Evolutionary conservation across 2,329 filamentous ascomycete species (phyloP).

Genomic region (Amesomyces nigricolor): DNA sequence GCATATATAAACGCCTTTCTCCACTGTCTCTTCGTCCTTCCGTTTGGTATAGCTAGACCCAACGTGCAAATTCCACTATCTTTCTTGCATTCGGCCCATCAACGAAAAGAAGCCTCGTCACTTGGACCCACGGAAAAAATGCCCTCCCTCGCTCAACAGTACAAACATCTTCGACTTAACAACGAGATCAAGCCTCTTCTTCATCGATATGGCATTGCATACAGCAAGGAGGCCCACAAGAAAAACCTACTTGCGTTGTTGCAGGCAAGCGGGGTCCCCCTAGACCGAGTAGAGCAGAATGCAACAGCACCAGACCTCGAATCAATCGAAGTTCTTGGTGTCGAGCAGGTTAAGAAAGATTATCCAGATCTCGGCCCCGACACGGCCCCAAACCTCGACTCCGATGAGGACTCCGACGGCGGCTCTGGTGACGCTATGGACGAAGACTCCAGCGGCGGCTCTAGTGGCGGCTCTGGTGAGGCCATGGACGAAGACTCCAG

Average conservation of each 20-base stretch:
- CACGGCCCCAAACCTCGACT: not conserved
- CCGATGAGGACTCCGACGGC: not conserved
- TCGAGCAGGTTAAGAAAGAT: not conserved
- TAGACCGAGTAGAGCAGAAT: slow-evolving; percentile 3
- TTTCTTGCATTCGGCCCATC: slow-evolving; percentile 2
- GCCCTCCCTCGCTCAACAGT: not conserved
- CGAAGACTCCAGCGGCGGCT: not conserved
- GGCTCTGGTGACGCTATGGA: not conserved
- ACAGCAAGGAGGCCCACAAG: not conserved
- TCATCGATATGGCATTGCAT: slow-evolving; percentile 4
- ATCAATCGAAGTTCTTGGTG: slow-evolving; percentile 1
- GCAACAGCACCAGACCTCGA: slow-evolving; percentile 2
- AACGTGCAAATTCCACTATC: slow-evolving; percentile 4
- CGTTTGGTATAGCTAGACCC: not conserved
- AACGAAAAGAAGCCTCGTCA: not conserved
- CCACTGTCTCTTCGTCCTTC: not conserved
- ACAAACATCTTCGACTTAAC: not conserved
- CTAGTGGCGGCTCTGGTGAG: not conserved
- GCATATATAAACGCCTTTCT: not conserved
- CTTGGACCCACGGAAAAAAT: not conserved
- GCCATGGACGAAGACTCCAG: not conserved
- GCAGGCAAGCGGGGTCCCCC: not conserved
- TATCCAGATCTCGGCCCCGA: slow-evolving; percentile 2
- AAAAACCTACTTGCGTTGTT: slow-evolving; percentile 1
- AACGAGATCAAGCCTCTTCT: slow-evolving; percentile 8